Conservation (phyloP, 768 basidiomycete genomes). For the Auriscalpium microsporum region DNA sequence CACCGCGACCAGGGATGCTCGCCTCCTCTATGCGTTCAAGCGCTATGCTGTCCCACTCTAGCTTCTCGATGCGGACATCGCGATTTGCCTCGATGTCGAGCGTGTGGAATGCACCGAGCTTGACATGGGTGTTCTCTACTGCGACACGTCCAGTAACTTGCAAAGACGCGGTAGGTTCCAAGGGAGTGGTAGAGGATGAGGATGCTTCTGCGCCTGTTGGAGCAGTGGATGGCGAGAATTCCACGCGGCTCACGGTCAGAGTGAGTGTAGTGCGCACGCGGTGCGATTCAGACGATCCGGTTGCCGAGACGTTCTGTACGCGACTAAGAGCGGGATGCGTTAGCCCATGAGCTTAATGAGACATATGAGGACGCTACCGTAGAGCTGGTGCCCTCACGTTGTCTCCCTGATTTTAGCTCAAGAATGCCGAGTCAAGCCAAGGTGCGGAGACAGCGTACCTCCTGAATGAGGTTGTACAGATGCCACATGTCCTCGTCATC, state of each 20-base stretch:
- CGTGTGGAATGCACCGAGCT: constrained; percentile 90
- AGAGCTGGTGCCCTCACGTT: constrained; percentile 79
- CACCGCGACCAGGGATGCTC: constrained; percentile 87
- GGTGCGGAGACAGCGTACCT: constrained; percentile 29
- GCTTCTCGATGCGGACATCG: constrained; percentile 85
- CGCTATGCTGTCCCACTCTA: constrained; percentile 92
- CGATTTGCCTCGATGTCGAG: constrained; percentile 88
- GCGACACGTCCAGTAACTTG: constrained; percentile 84
- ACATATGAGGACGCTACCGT: constrained; percentile 33
- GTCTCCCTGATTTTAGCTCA: constrained; percentile 45
- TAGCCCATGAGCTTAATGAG: too few species aligned
- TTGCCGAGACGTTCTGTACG: constrained; percentile 82
- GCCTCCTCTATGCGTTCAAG: constrained; percentile 76
- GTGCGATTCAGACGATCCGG: constrained; percentile 90
- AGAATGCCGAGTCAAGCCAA: constrained; percentile 4
- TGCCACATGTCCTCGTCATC: constrained; percentile 99
- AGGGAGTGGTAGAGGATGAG: constrained; percentile 20
- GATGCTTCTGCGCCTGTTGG: constrained; percentile 35
- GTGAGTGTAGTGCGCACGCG: constrained; percentile 82
- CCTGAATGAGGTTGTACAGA: constrained; percentile 91
- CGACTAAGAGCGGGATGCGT: constrained; percentile 38
- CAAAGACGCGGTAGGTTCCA: constrained; percentile 45
- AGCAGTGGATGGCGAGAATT: constrained; percentile 67
- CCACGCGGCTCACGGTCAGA: constrained; percentile 66
- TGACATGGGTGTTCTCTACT: constrained; percentile 82